Base-by-base conservation (phyloP, 345 rosid species). In the Cardamine resedifolia region DNA sequence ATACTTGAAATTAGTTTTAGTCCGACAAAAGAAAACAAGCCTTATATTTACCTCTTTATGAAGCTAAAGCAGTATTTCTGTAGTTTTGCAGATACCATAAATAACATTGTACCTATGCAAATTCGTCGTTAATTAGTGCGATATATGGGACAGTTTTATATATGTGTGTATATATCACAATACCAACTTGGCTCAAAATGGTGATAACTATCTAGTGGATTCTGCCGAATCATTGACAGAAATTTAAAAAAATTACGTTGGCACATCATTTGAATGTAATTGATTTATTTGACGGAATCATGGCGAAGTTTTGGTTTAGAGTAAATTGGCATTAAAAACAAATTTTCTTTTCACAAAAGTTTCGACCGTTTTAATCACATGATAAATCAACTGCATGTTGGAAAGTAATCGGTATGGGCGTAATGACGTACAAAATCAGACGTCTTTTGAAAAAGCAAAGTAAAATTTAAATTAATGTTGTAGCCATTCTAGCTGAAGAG, bases 1-100 rank as follows among this genome's bases (percentile, higher is more conserved):
- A 75, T 68, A 33, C 79, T 44, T 75, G 64, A 75, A 24, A 68
- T 56, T 61, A 53, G 74, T 68, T 44, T 75, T 53, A 68, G 70
- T 75, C 70, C 64, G 74, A 68, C 65, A 75, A 68, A 68, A 70
- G 61, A 58, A 26, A 41, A 62, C 7, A 53, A 45, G 64, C 79
- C 74, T 75, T 53, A 52, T 68, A 2, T 19, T 62, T 62, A 61
- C 64, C 74, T 61, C 57, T 75, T 51, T 67, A 41, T 67, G 34
- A 47, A 34, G 52, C 50, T 53, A 75, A 31, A 75, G 70, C 59
- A 62, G 58, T 33, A 34, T 68, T 55, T 68, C 52, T 75, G 64
- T 47, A 43, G 24, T 1, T 44, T 44, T 34, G 70, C 74, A 62
- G 64, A 43, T 75, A 52, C 79, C 55, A 68, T 20, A 62, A 53